Percentiles rank a stretch among this genome's conserved stretches.
phyloP scores from a whole-genome alignment of 345 rosid genomes.

The Boechera divaricarpa region DNA sequence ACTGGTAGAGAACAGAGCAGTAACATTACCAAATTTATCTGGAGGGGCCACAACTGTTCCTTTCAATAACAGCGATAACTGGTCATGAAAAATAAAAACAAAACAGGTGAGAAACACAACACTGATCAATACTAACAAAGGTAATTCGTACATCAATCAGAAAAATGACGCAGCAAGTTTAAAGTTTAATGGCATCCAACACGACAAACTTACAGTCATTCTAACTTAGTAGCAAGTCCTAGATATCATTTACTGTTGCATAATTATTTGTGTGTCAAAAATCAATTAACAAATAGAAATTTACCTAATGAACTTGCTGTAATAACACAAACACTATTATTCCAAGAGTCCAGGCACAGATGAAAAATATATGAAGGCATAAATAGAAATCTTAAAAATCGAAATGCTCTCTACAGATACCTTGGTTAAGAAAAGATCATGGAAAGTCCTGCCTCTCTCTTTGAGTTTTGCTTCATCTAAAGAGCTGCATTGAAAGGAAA shows the following conservation, averaged over 20 bases:
- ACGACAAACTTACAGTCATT: not conserved
- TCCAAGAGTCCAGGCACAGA: conserved; percentile 7
- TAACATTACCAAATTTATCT: conserved; percentile 84
- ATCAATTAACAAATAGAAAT: not conserved
- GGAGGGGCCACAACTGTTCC: conserved; percentile 99
- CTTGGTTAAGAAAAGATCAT: conserved; percentile 90
- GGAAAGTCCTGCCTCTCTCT: conserved; percentile 88
- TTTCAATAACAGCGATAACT: conserved; percentile 87
- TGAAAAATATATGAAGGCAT: not conserved
- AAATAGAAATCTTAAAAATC: not conserved
- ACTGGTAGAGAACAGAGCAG: conserved; percentile 14
- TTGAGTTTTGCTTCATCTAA: conserved; percentile 88
- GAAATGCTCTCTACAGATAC: conserved; percentile 43
- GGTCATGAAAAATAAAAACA: conserved; percentile 37
- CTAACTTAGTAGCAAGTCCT: conserved; percentile 2
- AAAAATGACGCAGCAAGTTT: conserved; percentile 10
- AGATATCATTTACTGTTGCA: conserved; percentile 11
- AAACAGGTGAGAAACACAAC: conserved; percentile 36
- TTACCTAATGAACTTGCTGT: not conserved
- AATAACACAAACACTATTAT: conserved; percentile 6
- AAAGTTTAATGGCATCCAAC: conserved; percentile 9
- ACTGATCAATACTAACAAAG: conserved; percentile 21
- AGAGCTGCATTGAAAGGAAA: conserved; percentile 59
- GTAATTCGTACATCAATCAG: conserved; percentile 37
- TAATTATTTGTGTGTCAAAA: not conserved